Evolutionary conservation across 1,284 basidiomycete species (phyloP), one percentile per base, ranked within the genome.

Genomic region (Tremellales sp.): DNA sequence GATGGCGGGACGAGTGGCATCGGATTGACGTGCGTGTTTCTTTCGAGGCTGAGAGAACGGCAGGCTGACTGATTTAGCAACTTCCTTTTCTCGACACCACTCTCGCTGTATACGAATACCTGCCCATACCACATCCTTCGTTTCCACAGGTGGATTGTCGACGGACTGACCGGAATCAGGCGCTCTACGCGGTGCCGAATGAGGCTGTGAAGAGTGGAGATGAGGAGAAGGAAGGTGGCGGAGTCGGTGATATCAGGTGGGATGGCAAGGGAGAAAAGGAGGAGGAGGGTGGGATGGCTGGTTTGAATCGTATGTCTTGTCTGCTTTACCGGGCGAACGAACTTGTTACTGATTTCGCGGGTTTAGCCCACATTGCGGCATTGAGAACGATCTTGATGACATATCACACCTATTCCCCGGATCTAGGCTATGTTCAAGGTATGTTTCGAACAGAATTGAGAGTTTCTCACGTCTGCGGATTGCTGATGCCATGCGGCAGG

Each of bases 91-190:
- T 39, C 27, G 13, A 43, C 25, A n/a, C 21, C 39, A n/a, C 8
- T 25, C 2, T 6, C 27, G 18, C 31, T 8, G 22, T 31, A 32
- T 43, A 21, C 21, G 28, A 24, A 19, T 21, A 14, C 13, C 28
- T 16, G 18, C 28, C 21, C 7, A 31, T 22, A 16, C 31, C 29
- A 12, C 25, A 14, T 7, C 31, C 38, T 25, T 13, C 19, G 21
- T 32, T 43, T 14, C 19, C 14, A 10, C 85, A 95, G 63, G 93
- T 98, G 42, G 95, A 98, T 66, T 97, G 94, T 63, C 83, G 94
- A 43, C 81, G 95, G 12, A 97, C 95, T n/a, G 95, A 99, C 70
- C 81, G 94, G 14, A 86, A 80, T 14, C 91, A 97, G 54, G 81
- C 87, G 0, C 76, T 95, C 41, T 98, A 95, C 61, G 79, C 84